Conservation (phyloP, 371 early-diverging fungal species). For the Massospora cicadina region DNA sequence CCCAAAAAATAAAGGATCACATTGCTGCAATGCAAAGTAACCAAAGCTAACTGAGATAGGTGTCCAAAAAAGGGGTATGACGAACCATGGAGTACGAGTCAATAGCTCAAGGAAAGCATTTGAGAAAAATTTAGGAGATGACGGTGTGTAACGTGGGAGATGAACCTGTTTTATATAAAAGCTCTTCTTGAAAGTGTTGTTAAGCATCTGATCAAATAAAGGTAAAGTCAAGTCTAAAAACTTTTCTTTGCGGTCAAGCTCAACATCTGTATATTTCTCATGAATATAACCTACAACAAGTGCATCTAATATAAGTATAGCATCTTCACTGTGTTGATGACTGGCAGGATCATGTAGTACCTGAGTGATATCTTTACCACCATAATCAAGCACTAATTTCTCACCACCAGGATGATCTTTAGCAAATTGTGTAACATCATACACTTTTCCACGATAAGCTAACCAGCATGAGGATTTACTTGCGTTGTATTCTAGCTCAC, state of each 20-base stretch:
- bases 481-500: conserved; percentile 49
- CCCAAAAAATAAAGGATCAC: background rate
- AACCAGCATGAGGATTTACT: conserved; percentile 45
- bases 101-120: conserved; percentile 53
- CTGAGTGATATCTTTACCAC: conserved; percentile 47
- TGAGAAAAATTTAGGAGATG: conserved; percentile 67
- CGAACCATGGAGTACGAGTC: conserved; percentile 79
- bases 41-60: conserved; percentile 23
- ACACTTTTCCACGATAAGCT: conserved; percentile 50
- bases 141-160: conserved; percentile 59
- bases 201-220: conserved; percentile 63
- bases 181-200: conserved; percentile 44
- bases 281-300: conserved; percentile 43
- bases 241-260: conserved; percentile 29
- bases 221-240: conserved; percentile 73
- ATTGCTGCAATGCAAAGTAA: conserved; percentile 7
- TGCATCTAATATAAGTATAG: conserved; percentile 68
- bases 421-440: conserved; percentile 70
- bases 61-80: conserved; percentile 74
- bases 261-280: conserved; percentile 22
- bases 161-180: conserved; percentile 83
- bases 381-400: conserved; percentile 53
- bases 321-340: conserved; percentile 67
- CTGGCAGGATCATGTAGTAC: conserved; percentile 49
- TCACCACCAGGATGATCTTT: conserved; percentile 69